phyloP scores from a whole-genome alignment of 2,329 filamentous ascomycete genomes.

The Pseudogymnoascus sp. region DNA sequence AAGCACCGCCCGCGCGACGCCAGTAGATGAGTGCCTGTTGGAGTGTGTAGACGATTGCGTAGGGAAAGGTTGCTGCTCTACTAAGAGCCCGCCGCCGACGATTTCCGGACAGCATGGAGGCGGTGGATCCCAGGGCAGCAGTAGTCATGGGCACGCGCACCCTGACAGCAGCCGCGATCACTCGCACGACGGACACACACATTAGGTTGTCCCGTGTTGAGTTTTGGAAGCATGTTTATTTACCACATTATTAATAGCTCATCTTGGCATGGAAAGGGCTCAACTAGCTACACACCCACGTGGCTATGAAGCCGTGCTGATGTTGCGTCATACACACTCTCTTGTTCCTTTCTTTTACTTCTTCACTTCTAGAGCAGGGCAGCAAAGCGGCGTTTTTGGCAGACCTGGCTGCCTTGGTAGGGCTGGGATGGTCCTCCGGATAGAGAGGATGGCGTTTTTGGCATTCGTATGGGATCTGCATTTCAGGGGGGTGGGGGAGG shows the following conservation, averaged over 20 bases:
- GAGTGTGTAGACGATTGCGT: constrained; percentile 30
- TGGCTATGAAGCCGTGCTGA: neutral
- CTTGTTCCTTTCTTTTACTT: neutral
- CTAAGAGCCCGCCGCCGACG: constrained; percentile 11
- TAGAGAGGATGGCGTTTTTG: neutral
- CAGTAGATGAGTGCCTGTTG: constrained; percentile 26
- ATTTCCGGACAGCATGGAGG: neutral
- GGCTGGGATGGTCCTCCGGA: neutral
- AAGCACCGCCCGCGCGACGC: constrained; percentile 12
- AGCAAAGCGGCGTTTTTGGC: neutral
- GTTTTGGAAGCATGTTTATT: neutral
- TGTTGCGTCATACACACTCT: neutral
- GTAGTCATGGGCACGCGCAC: constrained; percentile 2
- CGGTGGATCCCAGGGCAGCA: neutral
- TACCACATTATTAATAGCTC: constrained; percentile 1
- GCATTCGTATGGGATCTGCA: neutral
- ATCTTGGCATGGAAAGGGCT: neutral
- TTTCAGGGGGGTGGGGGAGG: neutral
- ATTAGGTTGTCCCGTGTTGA: neutral
- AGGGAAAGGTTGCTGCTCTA: constrained; percentile 27
- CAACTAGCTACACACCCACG: neutral
- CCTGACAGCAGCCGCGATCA: neutral
- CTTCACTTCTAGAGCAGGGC: neutral
- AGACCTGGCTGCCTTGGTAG: neutral
- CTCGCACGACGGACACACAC: constrained; percentile 5